These are phyloP conservation scores for Solanum paucissectum DNA, from an alignment of 257 asterid species.

Conservation along the genomic window DNA sequence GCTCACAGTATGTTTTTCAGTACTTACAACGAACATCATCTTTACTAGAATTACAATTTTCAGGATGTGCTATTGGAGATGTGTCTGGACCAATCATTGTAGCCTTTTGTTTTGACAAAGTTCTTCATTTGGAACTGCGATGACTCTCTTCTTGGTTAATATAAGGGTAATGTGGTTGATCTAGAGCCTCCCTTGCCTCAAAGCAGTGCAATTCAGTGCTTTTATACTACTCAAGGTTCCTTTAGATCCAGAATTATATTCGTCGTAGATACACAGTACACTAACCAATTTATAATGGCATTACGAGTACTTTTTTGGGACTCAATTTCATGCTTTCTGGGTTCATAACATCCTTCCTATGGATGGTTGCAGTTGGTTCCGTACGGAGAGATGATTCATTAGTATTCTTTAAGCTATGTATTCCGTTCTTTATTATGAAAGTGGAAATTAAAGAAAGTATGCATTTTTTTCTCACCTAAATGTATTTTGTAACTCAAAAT, in stretches of 20 bases:
- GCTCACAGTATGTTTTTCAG: background rate
- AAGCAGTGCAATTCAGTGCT: background rate
- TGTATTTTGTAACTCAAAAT: no score
- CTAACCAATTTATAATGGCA: background rate
- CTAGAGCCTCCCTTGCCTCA: no score
- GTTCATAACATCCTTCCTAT: background rate
- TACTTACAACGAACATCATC: background rate
- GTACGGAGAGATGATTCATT: background rate
- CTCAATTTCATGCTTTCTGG: background rate
- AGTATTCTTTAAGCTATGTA: background rate
- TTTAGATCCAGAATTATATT: background rate
- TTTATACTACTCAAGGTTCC: background rate
- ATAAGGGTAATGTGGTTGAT: background rate
- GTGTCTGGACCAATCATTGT: conserved; percentile 60
- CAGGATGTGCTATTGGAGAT: conserved; percentile 82
- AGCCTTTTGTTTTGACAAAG: conserved; percentile 37
- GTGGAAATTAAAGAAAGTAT: no score
- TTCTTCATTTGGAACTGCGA: conserved; percentile 21
- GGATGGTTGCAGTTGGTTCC: background rate
- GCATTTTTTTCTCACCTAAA: no score
- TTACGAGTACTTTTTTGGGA: background rate
- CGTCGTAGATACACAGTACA: background rate
- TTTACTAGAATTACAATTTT: background rate
- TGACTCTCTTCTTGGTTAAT: background rate
- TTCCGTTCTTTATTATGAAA: no score